Percentiles rank a stretch among this genome's conserved stretches.
Evolutionary conservation across 208 protist genomes (phyloP).

Genomic region (Balamuthia mandrillaris): DNA sequence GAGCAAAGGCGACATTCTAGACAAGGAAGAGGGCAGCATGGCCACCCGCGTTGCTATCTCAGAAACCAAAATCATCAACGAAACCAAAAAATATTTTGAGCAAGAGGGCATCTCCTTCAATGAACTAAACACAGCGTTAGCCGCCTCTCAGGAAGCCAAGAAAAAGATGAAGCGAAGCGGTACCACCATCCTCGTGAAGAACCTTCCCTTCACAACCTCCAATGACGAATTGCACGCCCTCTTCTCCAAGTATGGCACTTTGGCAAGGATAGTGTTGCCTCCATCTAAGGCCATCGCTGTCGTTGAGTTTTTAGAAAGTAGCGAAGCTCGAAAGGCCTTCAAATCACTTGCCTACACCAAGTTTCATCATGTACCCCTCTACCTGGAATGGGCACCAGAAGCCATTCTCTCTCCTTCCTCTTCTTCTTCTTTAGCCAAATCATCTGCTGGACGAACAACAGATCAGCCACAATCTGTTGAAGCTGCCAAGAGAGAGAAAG

Average conservation of each 20-base stretch:
- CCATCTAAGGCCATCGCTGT: constrained; percentile 70
- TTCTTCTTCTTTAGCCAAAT: neutral
- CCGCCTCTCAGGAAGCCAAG: neutral
- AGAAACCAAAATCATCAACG: constrained; percentile 74
- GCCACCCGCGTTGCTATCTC: constrained; percentile 76
- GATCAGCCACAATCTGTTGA: neutral
- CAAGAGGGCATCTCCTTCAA: neutral
- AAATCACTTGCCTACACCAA: constrained; percentile 88
- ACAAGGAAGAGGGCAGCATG: constrained; percentile 40
- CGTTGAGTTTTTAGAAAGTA: constrained; percentile 68
- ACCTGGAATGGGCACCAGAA: constrained; percentile 95
- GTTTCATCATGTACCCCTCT: constrained; percentile 89
- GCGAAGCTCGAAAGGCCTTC: constrained; percentile 87
- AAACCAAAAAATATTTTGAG: constrained; percentile 71
- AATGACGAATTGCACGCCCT: constrained; percentile 58
- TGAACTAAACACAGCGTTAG: neutral
- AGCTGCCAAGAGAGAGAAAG: neutral
- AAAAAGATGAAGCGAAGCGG: constrained; percentile 48
- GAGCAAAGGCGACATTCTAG: constrained; percentile 70
- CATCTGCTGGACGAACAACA: neutral
- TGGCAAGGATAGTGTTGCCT: constrained; percentile 66
- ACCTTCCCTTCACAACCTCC: constrained; percentile 60
- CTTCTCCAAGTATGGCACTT: constrained; percentile 56
- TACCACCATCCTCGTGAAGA: constrained; percentile 76
- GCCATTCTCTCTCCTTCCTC: no score